Conservation (phyloP, 1,284 basidiomycete genomes). For the Volvariella volvacea region DNA sequence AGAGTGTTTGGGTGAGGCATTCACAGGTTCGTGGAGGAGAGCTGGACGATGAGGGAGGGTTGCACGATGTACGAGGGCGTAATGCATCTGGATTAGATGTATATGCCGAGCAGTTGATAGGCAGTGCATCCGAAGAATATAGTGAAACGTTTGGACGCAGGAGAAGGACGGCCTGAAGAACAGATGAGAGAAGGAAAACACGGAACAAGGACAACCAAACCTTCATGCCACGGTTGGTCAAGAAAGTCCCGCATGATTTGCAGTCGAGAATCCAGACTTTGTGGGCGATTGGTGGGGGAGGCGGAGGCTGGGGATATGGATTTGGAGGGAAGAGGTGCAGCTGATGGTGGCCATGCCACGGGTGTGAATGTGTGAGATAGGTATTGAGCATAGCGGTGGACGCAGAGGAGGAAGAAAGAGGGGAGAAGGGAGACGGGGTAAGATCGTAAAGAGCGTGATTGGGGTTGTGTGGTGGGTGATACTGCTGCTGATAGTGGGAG, state of each 20-base stretch:
- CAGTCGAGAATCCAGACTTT: constrained; percentile 82
- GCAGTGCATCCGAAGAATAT: constrained; percentile 79
- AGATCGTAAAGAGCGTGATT: constrained; percentile 25
- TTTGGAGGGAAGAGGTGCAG: constrained; percentile 28
- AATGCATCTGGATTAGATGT: constrained; percentile 37
- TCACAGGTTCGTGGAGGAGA: constrained; percentile 31
- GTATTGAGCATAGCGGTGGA: constrained; percentile 13
- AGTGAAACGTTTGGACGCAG: constrained; percentile 78
- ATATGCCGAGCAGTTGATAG: constrained; percentile 67
- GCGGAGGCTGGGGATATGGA: constrained; percentile 31
- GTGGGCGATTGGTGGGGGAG: constrained; percentile 41
- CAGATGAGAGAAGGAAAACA: constrained; percentile 6
- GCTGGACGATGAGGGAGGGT: constrained; percentile 18
- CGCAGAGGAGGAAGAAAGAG: constrained; percentile 8
- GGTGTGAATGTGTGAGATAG: constrained; percentile 13
- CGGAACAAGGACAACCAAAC: constrained; percentile 27
- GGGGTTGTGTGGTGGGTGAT: constrained; percentile 10
- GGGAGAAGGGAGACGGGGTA: constrained; percentile 12
- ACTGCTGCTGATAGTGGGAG: constrained; percentile 4
- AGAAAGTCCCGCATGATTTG: constrained; percentile 63
- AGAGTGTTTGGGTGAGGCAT: constrained; percentile 57
- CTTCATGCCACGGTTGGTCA: constrained; percentile 84
- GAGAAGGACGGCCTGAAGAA: constrained; percentile 67
- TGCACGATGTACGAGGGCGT: constrained; percentile 27
- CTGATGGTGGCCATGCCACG: constrained; percentile 12